Evolutionary conservation across 2,329 filamentous ascomycete species (phyloP), one percentile per base, ranked within the genome.

Genomic region (Geosmithia flava): DNA sequence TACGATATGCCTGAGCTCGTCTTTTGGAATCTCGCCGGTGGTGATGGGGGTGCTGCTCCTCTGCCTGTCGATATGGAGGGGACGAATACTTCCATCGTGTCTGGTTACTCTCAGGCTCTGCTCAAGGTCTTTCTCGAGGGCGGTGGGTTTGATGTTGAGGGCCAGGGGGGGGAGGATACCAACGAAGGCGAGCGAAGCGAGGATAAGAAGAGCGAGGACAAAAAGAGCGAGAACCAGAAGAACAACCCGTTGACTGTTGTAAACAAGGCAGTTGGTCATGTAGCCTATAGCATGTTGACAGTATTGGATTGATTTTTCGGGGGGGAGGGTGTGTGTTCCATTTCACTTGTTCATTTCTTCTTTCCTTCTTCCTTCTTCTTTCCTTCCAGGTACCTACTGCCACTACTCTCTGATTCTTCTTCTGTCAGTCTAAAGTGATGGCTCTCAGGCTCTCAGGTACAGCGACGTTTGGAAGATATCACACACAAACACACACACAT

Each of bases 1-100:
- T 81, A 81, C 53, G 69, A 77, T 49, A 65, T 80, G 60, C 78
- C 78, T 0, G 67, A 76, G 56, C 60, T 81, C n/a, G 63, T 81
- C 3, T 80, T 78, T 57, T 80, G 76, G 77, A 78, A 80, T 54
- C 62, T 80, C 17, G 73, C 74, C 0, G 70, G 67, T 8, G 63
- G 65, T 0, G 19, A 57, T n/a, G 29, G 11, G 20, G 48, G 16
- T 7, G 58, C 55, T 2, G 68, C 67, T 1, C 67, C 68, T 5
- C 79, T 77, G 60, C 74, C 74, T 1, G 69, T 74, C 3, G 67
- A 59, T 1, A 64, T 62, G n/a, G 62, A 65, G 1, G 62, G 74
- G 46, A 50, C 58, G 39, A 70, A 72, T 20, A 73, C 70, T 4
- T 64, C 67, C 40, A 54, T 80, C 23, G 71, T 78, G n/a, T 71